Base-by-base conservation (phyloP, 805 yeast genomes). In the Komagataella kurtzmanii region DNA sequence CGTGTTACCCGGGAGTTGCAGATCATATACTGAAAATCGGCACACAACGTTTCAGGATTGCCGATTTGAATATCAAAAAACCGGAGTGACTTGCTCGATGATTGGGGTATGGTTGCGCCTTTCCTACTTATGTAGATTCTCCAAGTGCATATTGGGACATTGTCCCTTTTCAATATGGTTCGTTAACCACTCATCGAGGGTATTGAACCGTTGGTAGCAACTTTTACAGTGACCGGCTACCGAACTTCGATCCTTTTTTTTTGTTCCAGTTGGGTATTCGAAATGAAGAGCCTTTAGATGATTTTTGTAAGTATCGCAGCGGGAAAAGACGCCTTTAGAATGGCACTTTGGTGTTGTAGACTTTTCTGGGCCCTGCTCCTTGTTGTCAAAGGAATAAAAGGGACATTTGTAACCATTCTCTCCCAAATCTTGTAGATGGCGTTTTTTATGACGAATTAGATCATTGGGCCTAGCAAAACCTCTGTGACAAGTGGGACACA, bases 401-500 rank as follows among this genome's bases (percentile, higher is more conserved):
- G 97, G 97, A 60, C 97, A 89, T 61, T 79, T 79, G 69, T 80
- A 89, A 57, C 80, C 78, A 44, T 43, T 44, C 24, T 75, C 71
- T 3, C 85, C 85, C 3, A 79, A 74, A 58, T 84, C 91, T 57
- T 85, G 84, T 75, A 89, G 78, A 65, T 89, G 97, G 53, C 91
- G 77, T 65, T 87, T 88, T 59, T 82, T 80, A 64, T 89, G 97
- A 55, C 97, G 75, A 56, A 83, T 77, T 57, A 90, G 70, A 64
- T 89, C 97, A 63, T 90, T 90, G 46, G 90, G 83, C 54, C 97
- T 74, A 14, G 93, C 87, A 67, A 89, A 89, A 2, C 96, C 95
- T 54, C 96, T 78, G 45, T 77, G 73, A 65, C 97, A 89, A 40
- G 81, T 77, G 46, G 77, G 72, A 66, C 97, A 89, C 47, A 80